phyloP scores from a whole-genome alignment of 2,329 filamentous ascomycete species.

The Pseudogymnoascus sp. region DNA sequence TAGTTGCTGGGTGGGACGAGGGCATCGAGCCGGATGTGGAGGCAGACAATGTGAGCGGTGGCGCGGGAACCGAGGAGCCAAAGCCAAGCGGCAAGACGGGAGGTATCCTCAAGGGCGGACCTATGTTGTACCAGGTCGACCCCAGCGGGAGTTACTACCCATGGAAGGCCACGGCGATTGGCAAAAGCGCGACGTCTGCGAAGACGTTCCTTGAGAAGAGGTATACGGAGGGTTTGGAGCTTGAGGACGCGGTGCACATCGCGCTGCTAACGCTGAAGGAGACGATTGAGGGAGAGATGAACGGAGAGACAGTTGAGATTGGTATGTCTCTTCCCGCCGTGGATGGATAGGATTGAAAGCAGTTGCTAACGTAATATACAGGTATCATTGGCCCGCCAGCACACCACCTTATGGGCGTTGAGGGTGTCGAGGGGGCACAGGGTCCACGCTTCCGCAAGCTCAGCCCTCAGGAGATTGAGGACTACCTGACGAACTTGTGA shows the following conservation, averaged over 20 bases:
- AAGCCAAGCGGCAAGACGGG: slow-evolving; percentile 80
- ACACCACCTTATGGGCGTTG: slow-evolving; percentile 83
- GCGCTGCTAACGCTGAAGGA: slow-evolving; percentile 95
- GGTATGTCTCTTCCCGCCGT: slow-evolving; percentile 42
- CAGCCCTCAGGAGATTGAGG: slow-evolving; percentile 96
- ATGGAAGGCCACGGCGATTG: slow-evolving; percentile 98
- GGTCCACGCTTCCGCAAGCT: slow-evolving; percentile 90
- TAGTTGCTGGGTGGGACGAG: slow-evolving; percentile 97
- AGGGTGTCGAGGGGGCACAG: slow-evolving; percentile 76
- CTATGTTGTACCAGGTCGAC: slow-evolving; percentile 97
- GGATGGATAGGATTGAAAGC: not conserved
- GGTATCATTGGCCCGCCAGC: slow-evolving; percentile 94
- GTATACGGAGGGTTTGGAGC: slow-evolving; percentile 92
- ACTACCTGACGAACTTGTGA: slow-evolving; percentile 98
- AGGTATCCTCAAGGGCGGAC: slow-evolving; percentile 89
- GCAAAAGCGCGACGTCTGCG: slow-evolving; percentile 94
- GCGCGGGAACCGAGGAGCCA: slow-evolving; percentile 57
- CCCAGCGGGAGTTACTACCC: slow-evolving; percentile 98
- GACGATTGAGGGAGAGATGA: slow-evolving; percentile 99
- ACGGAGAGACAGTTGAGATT: slow-evolving; percentile 96
- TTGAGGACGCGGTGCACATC: slow-evolving; percentile 98
- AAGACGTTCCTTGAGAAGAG: slow-evolving; percentile 99
- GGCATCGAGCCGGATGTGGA: slow-evolving; percentile 82
- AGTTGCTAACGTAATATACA: slow-evolving; percentile 33
- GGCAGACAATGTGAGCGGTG: slow-evolving; percentile 46